These are phyloP conservation scores for Filosporella fistucella DNA, from an alignment of 495 filamentous ascomycete species.

Conservation along the genomic window DNA sequence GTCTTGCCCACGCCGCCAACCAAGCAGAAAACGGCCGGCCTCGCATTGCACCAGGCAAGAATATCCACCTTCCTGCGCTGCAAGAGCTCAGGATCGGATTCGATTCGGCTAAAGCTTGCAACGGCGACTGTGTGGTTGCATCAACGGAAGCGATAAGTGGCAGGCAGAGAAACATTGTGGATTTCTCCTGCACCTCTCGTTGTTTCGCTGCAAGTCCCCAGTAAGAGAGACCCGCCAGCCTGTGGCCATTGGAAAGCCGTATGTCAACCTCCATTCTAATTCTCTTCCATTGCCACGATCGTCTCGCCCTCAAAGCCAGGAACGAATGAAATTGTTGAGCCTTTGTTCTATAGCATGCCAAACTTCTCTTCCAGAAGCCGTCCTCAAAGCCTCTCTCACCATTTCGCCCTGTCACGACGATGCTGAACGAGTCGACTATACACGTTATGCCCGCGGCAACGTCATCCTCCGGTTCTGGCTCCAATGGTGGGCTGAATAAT, in stretches of 20 bases:
- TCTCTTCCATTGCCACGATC: slow-evolving; percentile 13
- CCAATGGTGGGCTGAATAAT: slow-evolving; percentile 17
- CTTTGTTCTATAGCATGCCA: slow-evolving; percentile 8
- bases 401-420: slow-evolving; percentile 9
- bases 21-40: background rate
- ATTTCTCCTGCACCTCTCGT: slow-evolving; percentile 17
- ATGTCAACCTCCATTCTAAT: slow-evolving; percentile 14
- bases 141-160: slow-evolving; percentile 17
- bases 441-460: slow-evolving; percentile 23
- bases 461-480: slow-evolving; percentile 14
- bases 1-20: too few relatives aligned
- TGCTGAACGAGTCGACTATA: slow-evolving; percentile 20
- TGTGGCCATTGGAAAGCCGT: slow-evolving; percentile 21
- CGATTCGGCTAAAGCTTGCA: slow-evolving; percentile 17
- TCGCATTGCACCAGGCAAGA: background rate
- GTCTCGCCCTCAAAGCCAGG: slow-evolving; percentile 1
- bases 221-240: slow-evolving; percentile 6
- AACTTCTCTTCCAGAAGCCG: slow-evolving; percentile 16
- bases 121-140: slow-evolving; percentile 17
- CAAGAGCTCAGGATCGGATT: slow-evolving; percentile 1
- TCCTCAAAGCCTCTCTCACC: slow-evolving; percentile 6
- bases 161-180: background rate
- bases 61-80: background rate
- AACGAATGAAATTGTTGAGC: slow-evolving; percentile 15
- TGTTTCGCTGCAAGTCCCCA: slow-evolving; percentile 14